Evolutionary conservation across 2,329 filamentous ascomycete genomes (phyloP), one percentile per base, ranked within the genome.

Genomic region (Thielaviopsis ethacetica): DNA sequence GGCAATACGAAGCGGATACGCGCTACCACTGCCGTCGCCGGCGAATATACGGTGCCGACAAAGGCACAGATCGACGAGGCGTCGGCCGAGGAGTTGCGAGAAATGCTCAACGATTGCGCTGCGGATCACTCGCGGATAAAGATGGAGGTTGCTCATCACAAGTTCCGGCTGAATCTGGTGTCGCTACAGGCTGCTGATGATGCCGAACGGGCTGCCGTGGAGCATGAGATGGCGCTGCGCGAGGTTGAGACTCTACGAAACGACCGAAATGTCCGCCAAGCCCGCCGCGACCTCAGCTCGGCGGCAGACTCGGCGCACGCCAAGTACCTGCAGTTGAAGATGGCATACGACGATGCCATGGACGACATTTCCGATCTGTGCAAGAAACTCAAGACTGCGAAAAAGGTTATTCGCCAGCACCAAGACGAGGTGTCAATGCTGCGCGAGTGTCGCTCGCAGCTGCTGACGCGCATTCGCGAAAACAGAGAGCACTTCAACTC

Each of bases 161-260:
- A 93, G 71, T 75, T 97, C 58, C 91, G 96, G 69, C 86, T 91
- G 67, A 90, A 85, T 65, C 79, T 96, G 67, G 78, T 95, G 27
- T 83, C 81, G 56, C 83, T 96, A 63, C 88, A 95, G 67, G 90
- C 87, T 58, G 83, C 85, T 54, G 89, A 95, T 65, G 85, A 90
- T 30, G 81, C 88, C 10, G 91, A 94, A 70, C 83, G 90, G 26
- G 89, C 91, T 64, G 86, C 84, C 41, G 91, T 96, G 5, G 91
- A 96, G 70, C 86, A 95, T 65, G 87, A 93, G 63, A 91, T 96
- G 81, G 86, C 85, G n/a, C 82, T 88, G 62, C 80, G 86, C 22
- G 90, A 96, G 70, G 85, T 95, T 21, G 87, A 95, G 62, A 87
- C 91, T 13, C 74, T 96, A 27, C 85, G 90, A 62, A 77, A 79